phyloP scores from a whole-genome alignment of 306 rosid genomes.

The Sesbania bispinosa region DNA sequence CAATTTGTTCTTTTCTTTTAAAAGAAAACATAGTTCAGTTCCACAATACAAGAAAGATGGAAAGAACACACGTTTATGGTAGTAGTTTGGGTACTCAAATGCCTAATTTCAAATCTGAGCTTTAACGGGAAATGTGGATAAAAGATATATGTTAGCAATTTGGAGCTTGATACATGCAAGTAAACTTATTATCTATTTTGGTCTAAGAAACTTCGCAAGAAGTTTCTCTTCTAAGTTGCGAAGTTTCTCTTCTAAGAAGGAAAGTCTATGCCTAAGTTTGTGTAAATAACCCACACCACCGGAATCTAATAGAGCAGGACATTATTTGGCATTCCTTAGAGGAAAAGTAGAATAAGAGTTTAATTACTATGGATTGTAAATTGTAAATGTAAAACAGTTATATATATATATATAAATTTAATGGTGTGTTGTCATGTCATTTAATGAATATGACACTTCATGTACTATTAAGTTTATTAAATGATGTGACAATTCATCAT shows the following conservation, averaged over 20 bases:
- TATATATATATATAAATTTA: too few species aligned
- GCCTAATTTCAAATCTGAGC: too few species aligned
- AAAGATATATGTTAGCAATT: not conserved
- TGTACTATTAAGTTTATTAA: too few species aligned
- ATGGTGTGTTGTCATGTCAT: too few species aligned
- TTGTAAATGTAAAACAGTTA: too few species aligned
- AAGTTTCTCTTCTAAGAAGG: not conserved
- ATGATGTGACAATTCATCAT: too few species aligned
- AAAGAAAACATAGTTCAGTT: not conserved
- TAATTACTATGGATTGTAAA: too few species aligned
- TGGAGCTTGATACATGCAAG: not conserved
- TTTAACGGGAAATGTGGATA: too few species aligned
- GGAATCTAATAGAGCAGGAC: not conserved
- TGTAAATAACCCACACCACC: not conserved
- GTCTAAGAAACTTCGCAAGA: not conserved
- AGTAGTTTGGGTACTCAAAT: not conserved
- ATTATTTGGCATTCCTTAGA: not conserved
- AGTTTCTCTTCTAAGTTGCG: too few species aligned
- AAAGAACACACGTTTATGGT: constrained; percentile 1
- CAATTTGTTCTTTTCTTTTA: constrained; percentile 10
- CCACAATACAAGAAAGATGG: not conserved
- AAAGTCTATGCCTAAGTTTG: not conserved
- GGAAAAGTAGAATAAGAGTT: too few species aligned
- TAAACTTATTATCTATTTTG: not conserved
- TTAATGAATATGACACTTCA: too few species aligned